These are phyloP conservation scores for Apodospora peruviana DNA, from an alignment of 495 filamentous ascomycete species.

Conservation along the genomic window DNA sequence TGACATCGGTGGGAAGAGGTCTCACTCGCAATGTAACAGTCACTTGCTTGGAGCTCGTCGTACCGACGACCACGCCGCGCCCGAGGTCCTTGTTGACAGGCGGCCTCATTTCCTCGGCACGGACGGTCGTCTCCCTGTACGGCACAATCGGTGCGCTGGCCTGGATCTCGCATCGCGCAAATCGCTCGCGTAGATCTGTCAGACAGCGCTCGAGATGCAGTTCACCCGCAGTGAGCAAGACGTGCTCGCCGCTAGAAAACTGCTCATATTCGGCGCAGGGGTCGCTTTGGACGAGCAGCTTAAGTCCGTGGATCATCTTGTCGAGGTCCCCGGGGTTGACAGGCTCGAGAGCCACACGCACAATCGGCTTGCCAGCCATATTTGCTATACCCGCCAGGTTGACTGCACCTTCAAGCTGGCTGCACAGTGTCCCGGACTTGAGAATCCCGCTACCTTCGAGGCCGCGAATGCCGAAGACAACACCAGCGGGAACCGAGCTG, in stretches of 20 bases:
- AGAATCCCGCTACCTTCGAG: conserved; percentile 79
- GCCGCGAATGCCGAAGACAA: conserved; percentile 93
- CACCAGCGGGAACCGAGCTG: conserved; percentile 80
- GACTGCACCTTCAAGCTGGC: conserved; percentile 78
- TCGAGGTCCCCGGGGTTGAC: conserved; percentile 79
- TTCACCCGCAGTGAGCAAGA: conserved; percentile 89
- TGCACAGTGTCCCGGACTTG: conserved; percentile 92
- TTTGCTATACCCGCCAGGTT: conserved; percentile 82
- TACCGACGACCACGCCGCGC: conserved; percentile 69
- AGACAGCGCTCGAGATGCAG: conserved; percentile 91
- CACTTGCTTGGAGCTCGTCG: conserved; percentile 80
- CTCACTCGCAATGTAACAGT: conserved; percentile 71
- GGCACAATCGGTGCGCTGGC: conserved; percentile 91
- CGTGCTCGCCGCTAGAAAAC: conserved; percentile 89
- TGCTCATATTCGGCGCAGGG: conserved; percentile 95
- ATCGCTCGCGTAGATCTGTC: conserved; percentile 88
- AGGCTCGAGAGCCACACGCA: conserved; percentile 90
- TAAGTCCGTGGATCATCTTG: conserved; percentile 87
- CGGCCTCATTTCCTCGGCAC: conserved; percentile 82
- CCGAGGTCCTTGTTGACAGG: conserved; percentile 81
- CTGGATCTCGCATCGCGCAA: conserved; percentile 92
- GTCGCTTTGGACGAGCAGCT: conserved; percentile 88
- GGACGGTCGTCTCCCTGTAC: conserved; percentile 87
- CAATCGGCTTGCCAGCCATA: conserved; percentile 77
- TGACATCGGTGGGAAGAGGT: conserved; percentile 73